Conservation (phyloP, 1,284 basidiomycete species). For the Pseudozyma sp. region DNA sequence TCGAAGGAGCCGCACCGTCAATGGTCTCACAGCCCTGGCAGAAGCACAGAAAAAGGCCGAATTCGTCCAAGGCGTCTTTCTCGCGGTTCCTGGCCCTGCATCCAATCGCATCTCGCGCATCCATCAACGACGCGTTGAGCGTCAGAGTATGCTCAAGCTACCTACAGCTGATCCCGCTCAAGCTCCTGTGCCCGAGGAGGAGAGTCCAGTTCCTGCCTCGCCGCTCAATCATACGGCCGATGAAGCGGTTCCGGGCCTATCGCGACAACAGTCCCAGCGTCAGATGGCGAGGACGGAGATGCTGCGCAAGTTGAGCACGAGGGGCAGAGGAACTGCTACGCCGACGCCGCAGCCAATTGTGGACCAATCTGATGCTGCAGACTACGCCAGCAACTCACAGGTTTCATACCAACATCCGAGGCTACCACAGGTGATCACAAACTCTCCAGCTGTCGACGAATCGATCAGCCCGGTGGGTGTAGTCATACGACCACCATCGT, state of each 20-base stretch:
- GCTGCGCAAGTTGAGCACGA: slow-evolving; percentile 58
- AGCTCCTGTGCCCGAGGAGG: slow-evolving; percentile 9
- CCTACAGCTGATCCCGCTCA: slow-evolving; percentile 5
- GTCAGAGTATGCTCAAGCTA: slow-evolving; percentile 36
- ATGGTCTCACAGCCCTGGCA: slow-evolving; percentile 56
- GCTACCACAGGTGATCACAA: slow-evolving; percentile 26
- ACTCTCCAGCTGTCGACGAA: slow-evolving; percentile 48
- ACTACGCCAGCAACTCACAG: neutral
- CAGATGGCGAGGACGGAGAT: slow-evolving; percentile 58
- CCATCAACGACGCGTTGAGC: slow-evolving; percentile 36
- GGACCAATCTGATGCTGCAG: slow-evolving; percentile 1
- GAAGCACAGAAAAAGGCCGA: slow-evolving; percentile 56
- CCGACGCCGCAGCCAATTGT: slow-evolving; percentile 8
- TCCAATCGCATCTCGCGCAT: slow-evolving; percentile 49
- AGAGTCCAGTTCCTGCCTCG: neutral
- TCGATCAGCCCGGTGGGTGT: slow-evolving; percentile 39
- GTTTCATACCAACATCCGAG: slow-evolving; percentile 2
- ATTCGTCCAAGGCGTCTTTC: slow-evolving; percentile 50
- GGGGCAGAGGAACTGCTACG: slow-evolving; percentile 26
- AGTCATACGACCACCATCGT: slow-evolving; percentile 41
- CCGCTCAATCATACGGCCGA: slow-evolving; percentile 1
- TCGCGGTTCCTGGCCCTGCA: slow-evolving; percentile 45
- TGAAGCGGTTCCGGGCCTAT: slow-evolving; percentile 17
- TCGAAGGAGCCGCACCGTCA: slow-evolving; percentile 53
- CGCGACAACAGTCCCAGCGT: slow-evolving; percentile 47